Evolutionary conservation across 129 eudicot species (phyloP).

Genomic region (Smallanthus sonchifolius): DNA sequence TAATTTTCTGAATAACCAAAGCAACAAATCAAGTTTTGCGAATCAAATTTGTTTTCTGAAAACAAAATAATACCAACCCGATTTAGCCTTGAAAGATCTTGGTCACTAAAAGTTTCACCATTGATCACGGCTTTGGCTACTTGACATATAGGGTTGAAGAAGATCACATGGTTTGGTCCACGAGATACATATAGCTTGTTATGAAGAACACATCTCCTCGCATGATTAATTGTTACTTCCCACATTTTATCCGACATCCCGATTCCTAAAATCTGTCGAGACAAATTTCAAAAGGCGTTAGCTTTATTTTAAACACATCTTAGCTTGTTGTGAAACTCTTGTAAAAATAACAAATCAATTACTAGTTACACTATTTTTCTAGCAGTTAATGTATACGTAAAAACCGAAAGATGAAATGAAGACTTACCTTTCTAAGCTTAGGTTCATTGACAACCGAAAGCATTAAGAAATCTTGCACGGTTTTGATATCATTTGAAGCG

Average conservation of each 20-base stretch:
- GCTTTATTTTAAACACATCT: too few relatives aligned
- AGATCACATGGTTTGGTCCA: slow-evolving; percentile 35
- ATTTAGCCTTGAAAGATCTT: slow-evolving; percentile 36
- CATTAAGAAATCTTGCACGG: slow-evolving; percentile 66
- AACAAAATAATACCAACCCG: slow-evolving; percentile 14
- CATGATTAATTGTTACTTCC: slow-evolving; percentile 62
- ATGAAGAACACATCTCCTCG: slow-evolving; percentile 42
- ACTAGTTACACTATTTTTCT: too few relatives aligned
- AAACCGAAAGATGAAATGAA: neutral
- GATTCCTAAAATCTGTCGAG: slow-evolving; percentile 45
- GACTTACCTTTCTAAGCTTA: slow-evolving; percentile 44
- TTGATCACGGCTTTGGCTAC: slow-evolving; percentile 49
- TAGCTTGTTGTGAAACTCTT: too few relatives aligned
- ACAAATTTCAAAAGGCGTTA: neutral
- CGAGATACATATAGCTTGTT: slow-evolving; percentile 32
- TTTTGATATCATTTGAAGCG: slow-evolving; percentile 32
- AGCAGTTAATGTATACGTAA: too few relatives aligned
- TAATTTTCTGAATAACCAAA: slow-evolving; percentile 24
- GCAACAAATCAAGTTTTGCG: neutral
- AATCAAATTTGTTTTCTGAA: neutral
- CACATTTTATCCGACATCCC: slow-evolving; percentile 87
- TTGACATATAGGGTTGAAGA: slow-evolving; percentile 59
- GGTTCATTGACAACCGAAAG: slow-evolving; percentile 36
- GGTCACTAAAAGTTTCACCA: slow-evolving; percentile 31
- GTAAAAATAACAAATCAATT: too few relatives aligned